These are phyloP conservation scores for Starmerella sirachaensis DNA, from an alignment of 805 yeast genomes.

Conservation along the genomic window DNA sequence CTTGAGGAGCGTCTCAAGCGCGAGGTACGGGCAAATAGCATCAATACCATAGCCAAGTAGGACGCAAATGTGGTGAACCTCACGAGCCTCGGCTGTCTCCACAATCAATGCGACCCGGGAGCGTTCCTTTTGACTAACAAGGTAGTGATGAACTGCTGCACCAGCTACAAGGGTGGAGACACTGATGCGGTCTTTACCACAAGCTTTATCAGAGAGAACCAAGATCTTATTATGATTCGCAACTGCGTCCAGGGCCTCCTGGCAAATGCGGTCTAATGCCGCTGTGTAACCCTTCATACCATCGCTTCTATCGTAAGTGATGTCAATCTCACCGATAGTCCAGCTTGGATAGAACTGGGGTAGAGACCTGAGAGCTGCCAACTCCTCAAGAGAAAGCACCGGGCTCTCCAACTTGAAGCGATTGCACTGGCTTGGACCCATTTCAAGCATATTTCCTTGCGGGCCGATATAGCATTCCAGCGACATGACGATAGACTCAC, in stretches of 20 bases:
- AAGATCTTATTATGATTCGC: constrained; percentile 62
- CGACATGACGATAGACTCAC: constrained; percentile 95
- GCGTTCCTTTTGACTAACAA: constrained; percentile 91
- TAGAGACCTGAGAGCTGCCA: constrained; percentile 62
- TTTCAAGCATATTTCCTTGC: constrained; percentile 91
- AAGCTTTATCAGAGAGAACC: constrained; percentile 59
- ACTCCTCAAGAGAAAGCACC: constrained; percentile 59
- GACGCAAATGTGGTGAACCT: constrained; percentile 91
- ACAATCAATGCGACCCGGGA: constrained; percentile 83
- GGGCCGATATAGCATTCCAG: constrained; percentile 95
- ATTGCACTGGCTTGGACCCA: constrained; percentile 86
- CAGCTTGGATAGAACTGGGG: constrained; percentile 70
- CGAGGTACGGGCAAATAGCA: constrained; percentile 87
- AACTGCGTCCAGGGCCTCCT: constrained; percentile 76
- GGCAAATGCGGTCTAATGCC: constrained; percentile 77
- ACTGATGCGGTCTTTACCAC: constrained; percentile 54
- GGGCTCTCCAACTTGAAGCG: constrained; percentile 76
- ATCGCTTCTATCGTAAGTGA: constrained; percentile 71
- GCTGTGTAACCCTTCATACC: constrained; percentile 77
- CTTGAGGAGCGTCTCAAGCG: constrained; percentile 75
- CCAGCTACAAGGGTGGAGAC: constrained; percentile 83
- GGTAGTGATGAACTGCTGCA: constrained; percentile 94
- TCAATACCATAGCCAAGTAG: constrained; percentile 96
- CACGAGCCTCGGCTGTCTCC: constrained; percentile 95
- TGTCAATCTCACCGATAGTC: constrained; percentile 73